Conservation (phyloP, 305 asterid genomes). For the Ajuga reptans region DNA sequence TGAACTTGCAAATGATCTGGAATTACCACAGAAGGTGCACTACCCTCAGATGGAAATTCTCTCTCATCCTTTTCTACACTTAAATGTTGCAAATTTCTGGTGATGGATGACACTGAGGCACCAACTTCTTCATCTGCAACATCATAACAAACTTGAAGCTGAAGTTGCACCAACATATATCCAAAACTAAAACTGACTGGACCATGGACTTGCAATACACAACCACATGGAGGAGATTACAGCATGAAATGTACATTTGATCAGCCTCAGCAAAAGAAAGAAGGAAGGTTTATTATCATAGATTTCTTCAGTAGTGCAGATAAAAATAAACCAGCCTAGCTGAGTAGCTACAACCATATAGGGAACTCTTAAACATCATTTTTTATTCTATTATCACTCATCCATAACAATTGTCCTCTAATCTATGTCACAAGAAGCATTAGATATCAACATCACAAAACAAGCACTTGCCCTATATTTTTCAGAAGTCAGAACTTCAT, state of each 20-base stretch:
- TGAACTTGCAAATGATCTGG: slow-evolving; percentile 84
- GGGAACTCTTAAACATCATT: neutral
- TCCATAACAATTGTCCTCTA: neutral
- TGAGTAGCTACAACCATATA: slow-evolving; percentile 1
- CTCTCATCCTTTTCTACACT: slow-evolving; percentile 47
- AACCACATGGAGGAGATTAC: neutral
- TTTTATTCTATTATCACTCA: neutral
- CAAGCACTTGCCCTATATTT: neutral
- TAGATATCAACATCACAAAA: neutral
- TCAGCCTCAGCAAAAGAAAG: neutral
- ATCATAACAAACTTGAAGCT: slow-evolving; percentile 17
- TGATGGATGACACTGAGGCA: slow-evolving; percentile 43
- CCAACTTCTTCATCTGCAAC: slow-evolving; percentile 54
- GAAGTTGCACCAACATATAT: slow-evolving; percentile 5
- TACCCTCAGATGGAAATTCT: slow-evolving; percentile 43
- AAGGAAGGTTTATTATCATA: too few relatives aligned
- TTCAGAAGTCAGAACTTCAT: neutral
- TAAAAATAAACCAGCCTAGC: neutral
- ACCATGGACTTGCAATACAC: neutral
- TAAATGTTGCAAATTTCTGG: slow-evolving; percentile 51
- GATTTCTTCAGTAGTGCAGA: neutral
- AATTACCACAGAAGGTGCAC: slow-evolving; percentile 62
- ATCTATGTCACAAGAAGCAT: neutral
- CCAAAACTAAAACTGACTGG: slow-evolving; percentile 1
- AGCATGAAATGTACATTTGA: neutral